phyloP scores from a whole-genome alignment of 2,329 filamentous ascomycete genomes.

The Verticillium nonalfalfae region DNA sequence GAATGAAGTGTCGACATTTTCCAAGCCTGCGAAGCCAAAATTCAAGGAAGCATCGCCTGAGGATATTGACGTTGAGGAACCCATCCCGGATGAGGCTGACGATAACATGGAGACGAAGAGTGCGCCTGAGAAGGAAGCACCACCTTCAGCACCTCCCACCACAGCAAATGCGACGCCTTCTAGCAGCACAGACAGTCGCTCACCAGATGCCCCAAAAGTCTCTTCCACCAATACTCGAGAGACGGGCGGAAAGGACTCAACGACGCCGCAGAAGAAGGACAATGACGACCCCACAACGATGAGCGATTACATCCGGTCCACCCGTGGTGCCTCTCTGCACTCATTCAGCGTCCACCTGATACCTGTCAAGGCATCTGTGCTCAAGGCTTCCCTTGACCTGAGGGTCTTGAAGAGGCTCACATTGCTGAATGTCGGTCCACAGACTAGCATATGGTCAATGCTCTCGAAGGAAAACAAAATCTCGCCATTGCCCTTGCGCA shows the following conservation, averaged over 20 bases:
- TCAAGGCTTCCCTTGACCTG: slow-evolving; percentile 51
- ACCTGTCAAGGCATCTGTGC: slow-evolving; percentile 51
- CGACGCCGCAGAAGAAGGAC: slow-evolving; percentile 4
- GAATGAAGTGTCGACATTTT: neutral
- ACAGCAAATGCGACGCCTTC: neutral
- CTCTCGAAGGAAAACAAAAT: slow-evolving; percentile 47
- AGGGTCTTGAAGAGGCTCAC: slow-evolving; percentile 50
- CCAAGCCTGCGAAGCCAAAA: neutral
- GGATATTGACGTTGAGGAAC: slow-evolving; percentile 43
- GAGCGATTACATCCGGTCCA: slow-evolving; percentile 49
- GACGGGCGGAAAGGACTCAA: neutral
- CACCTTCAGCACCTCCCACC: neutral
- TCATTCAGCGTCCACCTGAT: slow-evolving; percentile 51
- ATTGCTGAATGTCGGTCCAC: slow-evolving; percentile 57
- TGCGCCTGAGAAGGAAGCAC: slow-evolving; percentile 4
- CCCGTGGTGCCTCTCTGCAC: slow-evolving; percentile 50
- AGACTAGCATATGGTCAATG: slow-evolving; percentile 52
- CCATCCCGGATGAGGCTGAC: slow-evolving; percentile 16
- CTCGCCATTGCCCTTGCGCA: slow-evolving; percentile 44
- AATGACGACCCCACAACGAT: slow-evolving; percentile 20
- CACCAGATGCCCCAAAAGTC: neutral
- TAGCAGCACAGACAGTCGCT: neutral
- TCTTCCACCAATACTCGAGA: slow-evolving; percentile 7
- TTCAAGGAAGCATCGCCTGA: slow-evolving; percentile 26
- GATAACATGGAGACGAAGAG: slow-evolving; percentile 19